phyloP scores from a whole-genome alignment of 1,284 basidiomycete genomes.

The Xanthoconium separans region DNA sequence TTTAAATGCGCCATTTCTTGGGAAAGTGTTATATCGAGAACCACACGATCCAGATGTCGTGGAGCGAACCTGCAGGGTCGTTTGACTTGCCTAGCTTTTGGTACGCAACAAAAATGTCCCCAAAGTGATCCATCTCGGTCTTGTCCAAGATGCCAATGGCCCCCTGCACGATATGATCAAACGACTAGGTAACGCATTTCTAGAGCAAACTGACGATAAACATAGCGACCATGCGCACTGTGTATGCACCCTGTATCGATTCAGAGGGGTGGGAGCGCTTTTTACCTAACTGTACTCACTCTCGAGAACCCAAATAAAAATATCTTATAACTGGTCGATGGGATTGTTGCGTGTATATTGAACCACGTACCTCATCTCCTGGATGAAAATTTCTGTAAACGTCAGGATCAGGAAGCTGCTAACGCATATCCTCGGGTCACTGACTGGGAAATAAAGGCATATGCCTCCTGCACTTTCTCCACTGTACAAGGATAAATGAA shows the following conservation, averaged over 20 bases:
- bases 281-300: constrained; percentile 35
- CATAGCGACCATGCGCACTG: constrained; percentile 66
- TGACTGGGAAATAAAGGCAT: constrained; percentile 72
- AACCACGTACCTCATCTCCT: constrained; percentile 58
- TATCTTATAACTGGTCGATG: constrained; percentile 39
- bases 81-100: constrained; percentile 58
- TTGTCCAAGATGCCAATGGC: constrained; percentile 65
- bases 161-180: constrained; percentile 38
- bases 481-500: constrained; percentile 34
- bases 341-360: not conserved
- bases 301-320: constrained; percentile 75
- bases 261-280: not conserved
- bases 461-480: constrained; percentile 71
- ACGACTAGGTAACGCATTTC: not conserved
- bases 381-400: constrained; percentile 57
- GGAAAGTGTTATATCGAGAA: not conserved
- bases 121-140: constrained; percentile 68
- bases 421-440: constrained; percentile 23
- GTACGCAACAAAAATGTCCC: constrained; percentile 56
- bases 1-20: constrained; percentile 47
- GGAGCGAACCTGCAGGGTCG: constrained; percentile 43
- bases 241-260: constrained; percentile 58
- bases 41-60: not conserved
- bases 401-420: not conserved
- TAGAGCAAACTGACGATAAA: constrained; percentile 51